Evolutionary conservation across 2,329 filamentous ascomycete genomes (phyloP), one percentile per base, ranked within the genome.

Genomic region (Lecanicillium sp.): DNA sequence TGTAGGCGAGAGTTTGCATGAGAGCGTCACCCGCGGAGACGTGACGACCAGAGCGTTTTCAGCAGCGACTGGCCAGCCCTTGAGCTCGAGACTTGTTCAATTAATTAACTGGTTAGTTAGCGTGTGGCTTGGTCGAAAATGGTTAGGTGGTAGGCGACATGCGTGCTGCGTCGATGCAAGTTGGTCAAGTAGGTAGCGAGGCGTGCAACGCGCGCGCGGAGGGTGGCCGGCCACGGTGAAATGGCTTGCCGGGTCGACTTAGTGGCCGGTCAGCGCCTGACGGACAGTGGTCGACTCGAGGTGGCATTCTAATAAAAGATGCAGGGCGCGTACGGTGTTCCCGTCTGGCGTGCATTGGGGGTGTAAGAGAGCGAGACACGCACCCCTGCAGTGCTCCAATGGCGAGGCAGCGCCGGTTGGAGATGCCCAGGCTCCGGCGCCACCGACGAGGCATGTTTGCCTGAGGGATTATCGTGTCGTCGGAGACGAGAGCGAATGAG

Each of bases 331-430:
- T n/a, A n/a, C n/a, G n/a, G n/a, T n/a, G n/a, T n/a, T n/a, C n/a
- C n/a, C n/a, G n/a, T n/a, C n/a, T n/a, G 42, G 42, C 42, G 6
- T 44, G 42, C 42, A 44, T 36, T 44, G n/a, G 42, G n/a, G 35
- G 30, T 44, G 42, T 15, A 35, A 33, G 27, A 44, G 41, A 19
- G 29, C 41, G 29, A 44, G 42, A 44, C 42, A 44, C 15, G 12
- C n/a, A n/a, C 21, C n/a, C 30, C 15, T 10, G 21, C 30, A 8
- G 27, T n/a, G 30, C 21, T 23, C 42, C 42, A 44, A 44, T 44
- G 19, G 19, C 11, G 30, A 20, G 21, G 20, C 24, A 24, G 23
- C n/a, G 26, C 21, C 36, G 26, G 20, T 23, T 14, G 42, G 29
- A 11, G 20, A n/a, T 20, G 29, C 30, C 19, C 42, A 9, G 21